These are phyloP conservation scores for Microcyclospora tardicrescens DNA, from an alignment of 2,329 filamentous ascomycete genomes.

Conservation along the genomic window DNA sequence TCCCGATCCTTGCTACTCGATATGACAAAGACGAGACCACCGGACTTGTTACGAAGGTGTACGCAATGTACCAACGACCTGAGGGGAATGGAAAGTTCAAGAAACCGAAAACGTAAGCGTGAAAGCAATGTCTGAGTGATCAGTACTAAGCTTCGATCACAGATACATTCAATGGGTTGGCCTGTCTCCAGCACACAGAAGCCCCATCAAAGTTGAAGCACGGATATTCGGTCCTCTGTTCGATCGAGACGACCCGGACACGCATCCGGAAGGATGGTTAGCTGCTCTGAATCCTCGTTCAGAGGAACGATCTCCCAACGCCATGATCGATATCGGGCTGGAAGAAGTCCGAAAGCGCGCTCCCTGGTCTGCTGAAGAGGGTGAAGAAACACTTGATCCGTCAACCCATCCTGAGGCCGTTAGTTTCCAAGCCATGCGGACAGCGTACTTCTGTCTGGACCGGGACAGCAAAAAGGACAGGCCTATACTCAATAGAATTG, in stretches of 20 bases:
- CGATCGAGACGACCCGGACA: no score
- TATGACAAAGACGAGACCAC: conserved; percentile 53
- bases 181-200: conserved; percentile 51
- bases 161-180: conserved; percentile 78
- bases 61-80: conserved; percentile 57
- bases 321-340: conserved; percentile 72
- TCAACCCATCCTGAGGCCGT: conserved; percentile 54
- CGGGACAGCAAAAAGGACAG: conserved; percentile 56
- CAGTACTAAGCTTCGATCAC: no score
- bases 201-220: no score
- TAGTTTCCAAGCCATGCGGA: conserved; percentile 81
- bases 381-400: conserved; percentile 52
- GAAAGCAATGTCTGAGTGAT: no score
- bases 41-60: conserved; percentile 54
- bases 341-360: conserved; percentile 59
- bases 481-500: conserved; percentile 79
- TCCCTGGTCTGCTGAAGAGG: conserved; percentile 70
- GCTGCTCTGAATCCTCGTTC: no score
- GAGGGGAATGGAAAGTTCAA: conserved; percentile 25
- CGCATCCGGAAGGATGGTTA: no score
- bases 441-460: conserved; percentile 79
- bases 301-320: no score
- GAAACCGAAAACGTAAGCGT: no score
- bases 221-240: no score
- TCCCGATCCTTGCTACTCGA: conserved; percentile 54